phyloP scores from a whole-genome alignment of 2,329 filamentous ascomycete genomes.

The Delphinella strobiligena region DNA sequence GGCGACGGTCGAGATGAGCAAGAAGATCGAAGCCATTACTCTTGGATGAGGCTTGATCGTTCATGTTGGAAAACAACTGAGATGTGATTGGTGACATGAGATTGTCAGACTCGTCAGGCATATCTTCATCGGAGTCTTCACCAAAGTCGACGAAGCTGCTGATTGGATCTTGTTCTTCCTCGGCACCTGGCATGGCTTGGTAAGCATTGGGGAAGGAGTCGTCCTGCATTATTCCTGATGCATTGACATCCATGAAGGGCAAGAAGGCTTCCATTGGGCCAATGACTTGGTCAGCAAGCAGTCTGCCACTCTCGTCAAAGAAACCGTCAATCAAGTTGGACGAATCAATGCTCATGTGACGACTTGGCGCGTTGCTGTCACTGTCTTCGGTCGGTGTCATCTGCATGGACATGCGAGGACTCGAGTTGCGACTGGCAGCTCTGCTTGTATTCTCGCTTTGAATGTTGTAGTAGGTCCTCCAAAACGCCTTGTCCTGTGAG shows the following conservation, averaged over 20 bases:
- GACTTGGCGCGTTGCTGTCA: slow-evolving; percentile 4
- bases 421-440: slow-evolving; percentile 17
- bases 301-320: slow-evolving; percentile 7
- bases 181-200: slow-evolving; percentile 21
- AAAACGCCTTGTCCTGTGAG: slow-evolving; percentile 8
- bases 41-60: slow-evolving; percentile 25
- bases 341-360: slow-evolving; percentile 1
- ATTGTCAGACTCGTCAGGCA: slow-evolving; percentile 23
- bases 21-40: slow-evolving; percentile 31
- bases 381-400: slow-evolving; percentile 11
- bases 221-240: slow-evolving; percentile 8
- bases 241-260: slow-evolving; percentile 10
- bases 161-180: slow-evolving; percentile 45
- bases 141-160: slow-evolving; percentile 58
- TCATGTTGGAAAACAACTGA: slow-evolving; percentile 39
- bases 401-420: slow-evolving; percentile 16
- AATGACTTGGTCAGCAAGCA: slow-evolving; percentile 9
- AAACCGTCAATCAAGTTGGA: slow-evolving; percentile 2
- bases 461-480: slow-evolving; percentile 8
- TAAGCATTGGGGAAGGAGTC: not conserved
- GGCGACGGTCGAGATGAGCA: slow-evolving; percentile 51
- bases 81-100: slow-evolving; percentile 28
- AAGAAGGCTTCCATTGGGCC: slow-evolving; percentile 10
- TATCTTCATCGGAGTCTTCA: slow-evolving; percentile 45
- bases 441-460: slow-evolving; percentile 10